These are phyloP conservation scores for Stenogyne calaminthoides DNA, from an alignment of 305 asterid species.

Conservation along the genomic window DNA sequence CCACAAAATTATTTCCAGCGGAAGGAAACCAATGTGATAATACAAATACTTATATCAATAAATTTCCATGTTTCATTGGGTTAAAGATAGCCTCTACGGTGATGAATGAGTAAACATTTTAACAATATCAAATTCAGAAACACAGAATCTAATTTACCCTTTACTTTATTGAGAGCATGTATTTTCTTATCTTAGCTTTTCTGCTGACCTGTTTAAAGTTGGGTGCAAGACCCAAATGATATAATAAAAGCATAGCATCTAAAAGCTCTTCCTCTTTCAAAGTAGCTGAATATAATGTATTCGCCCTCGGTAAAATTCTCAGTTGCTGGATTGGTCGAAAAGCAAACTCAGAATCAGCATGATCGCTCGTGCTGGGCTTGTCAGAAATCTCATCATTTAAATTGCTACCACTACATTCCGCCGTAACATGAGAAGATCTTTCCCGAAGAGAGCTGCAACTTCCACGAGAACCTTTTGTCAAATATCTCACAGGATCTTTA, in stretches of 20 bases:
- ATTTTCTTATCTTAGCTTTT: not conserved
- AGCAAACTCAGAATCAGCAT: slow-evolving; percentile 72
- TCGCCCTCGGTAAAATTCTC: slow-evolving; percentile 63
- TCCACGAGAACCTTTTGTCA: slow-evolving; percentile 62
- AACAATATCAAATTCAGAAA: not conserved
- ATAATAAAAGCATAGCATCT: slow-evolving; percentile 87
- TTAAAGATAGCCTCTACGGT: not conserved
- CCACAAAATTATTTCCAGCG: no score
- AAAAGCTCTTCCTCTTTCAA: slow-evolving; percentile 94
- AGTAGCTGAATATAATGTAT: slow-evolving; percentile 61
- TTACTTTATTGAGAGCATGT: no score
- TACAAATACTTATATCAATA: not conserved
- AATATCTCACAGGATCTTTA: slow-evolving; percentile 55
- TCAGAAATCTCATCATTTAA: slow-evolving; percentile 82
- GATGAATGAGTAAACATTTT: not conserved
- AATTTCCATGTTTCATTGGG: not conserved
- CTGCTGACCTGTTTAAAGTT: slow-evolving; percentile 86
- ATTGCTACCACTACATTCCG: slow-evolving; percentile 76
- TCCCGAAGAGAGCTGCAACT: slow-evolving; percentile 80
- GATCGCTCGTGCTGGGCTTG: slow-evolving; percentile 92
- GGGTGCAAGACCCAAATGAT: slow-evolving; percentile 97
- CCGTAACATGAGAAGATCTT: slow-evolving; percentile 77
- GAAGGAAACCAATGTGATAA: not conserved
- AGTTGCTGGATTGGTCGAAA: slow-evolving; percentile 75
- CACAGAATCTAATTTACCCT: not conserved